These are phyloP conservation scores for Ascochyta fabae DNA, from an alignment of 2,329 filamentous ascomycete species.

Conservation along the genomic window DNA sequence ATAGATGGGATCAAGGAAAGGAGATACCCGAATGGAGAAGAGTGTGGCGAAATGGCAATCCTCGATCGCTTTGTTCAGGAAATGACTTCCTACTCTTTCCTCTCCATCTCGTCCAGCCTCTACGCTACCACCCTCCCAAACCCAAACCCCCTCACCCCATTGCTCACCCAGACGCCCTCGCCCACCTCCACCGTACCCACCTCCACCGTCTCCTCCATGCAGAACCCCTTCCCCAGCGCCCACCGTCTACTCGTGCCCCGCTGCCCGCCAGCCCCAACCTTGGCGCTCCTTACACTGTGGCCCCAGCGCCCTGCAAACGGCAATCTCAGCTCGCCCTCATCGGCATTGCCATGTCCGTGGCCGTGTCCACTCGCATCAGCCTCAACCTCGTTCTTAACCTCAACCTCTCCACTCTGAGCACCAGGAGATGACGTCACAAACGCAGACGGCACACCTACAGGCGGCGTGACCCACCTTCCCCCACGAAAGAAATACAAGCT, in stretches of 20 bases:
- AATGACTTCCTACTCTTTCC: background rate
- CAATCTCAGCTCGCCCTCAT: slow-evolving; percentile 45
- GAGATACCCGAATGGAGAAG: background rate
- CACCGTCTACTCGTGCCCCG: slow-evolving; percentile 82
- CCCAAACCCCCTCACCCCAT: slow-evolving; percentile 79
- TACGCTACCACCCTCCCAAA: slow-evolving; percentile 42
- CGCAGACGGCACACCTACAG: slow-evolving; percentile 49
- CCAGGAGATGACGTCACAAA: slow-evolving; percentile 15
- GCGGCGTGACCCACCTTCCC: slow-evolving; percentile 80
- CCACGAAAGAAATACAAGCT: slow-evolving; percentile 81
- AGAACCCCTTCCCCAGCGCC: slow-evolving; percentile 75
- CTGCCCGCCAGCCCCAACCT: slow-evolving; percentile 77
- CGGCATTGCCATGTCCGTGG: slow-evolving; percentile 9
- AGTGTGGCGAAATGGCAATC: background rate
- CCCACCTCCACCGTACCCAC: slow-evolving; percentile 68
- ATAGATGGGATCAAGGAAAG: background rate
- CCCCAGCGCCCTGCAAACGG: slow-evolving; percentile 50
- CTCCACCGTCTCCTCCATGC: slow-evolving; percentile 68
- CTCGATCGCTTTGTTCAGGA: no score
- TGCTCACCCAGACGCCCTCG: slow-evolving; percentile 88
- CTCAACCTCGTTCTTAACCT: background rate
- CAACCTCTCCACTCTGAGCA: no score
- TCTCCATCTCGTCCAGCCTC: background rate
- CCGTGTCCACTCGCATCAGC: background rate
- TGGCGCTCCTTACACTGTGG: slow-evolving; percentile 45